These are phyloP conservation scores for Pseudophaeomoniella oleicola DNA, from an alignment of 2,329 filamentous ascomycete genomes.

Conservation along the genomic window DNA sequence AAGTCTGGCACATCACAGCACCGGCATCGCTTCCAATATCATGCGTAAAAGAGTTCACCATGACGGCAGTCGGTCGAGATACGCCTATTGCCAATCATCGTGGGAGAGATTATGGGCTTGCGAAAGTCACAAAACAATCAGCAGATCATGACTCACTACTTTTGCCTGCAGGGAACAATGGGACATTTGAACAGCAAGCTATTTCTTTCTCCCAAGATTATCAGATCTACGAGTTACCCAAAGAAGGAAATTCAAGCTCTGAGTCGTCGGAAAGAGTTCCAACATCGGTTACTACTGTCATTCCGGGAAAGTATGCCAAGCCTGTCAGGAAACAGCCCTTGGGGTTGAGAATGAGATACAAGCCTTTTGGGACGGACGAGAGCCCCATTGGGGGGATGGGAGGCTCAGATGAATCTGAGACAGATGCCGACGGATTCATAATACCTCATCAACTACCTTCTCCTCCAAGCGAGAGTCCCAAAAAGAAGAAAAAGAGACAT, in stretches of 20 bases:
- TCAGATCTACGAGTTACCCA: slow-evolving; percentile 14
- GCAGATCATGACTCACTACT: slow-evolving; percentile 19
- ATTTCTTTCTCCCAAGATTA: slow-evolving; percentile 13
- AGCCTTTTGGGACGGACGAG: slow-evolving; percentile 23
- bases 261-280: background rate
- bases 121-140: slow-evolving; percentile 16
- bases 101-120: slow-evolving; percentile 26
- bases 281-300: background rate
- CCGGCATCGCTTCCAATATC: slow-evolving; percentile 28
- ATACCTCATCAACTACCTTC: no score
- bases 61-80: slow-evolving; percentile 24
- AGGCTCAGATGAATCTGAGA: background rate
- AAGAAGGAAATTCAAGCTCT: slow-evolving; percentile 17
- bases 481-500: background rate
- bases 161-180: slow-evolving; percentile 20
- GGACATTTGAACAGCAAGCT: slow-evolving; percentile 10
- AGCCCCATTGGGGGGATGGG: slow-evolving; percentile 3
- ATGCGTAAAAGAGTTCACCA: slow-evolving; percentile 28
- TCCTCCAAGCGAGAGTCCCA: no score
- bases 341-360: slow-evolving; percentile 27
- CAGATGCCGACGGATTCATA: no score
- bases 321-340: slow-evolving; percentile 25
- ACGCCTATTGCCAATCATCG: slow-evolving; percentile 26
- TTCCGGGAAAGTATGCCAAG: background rate
- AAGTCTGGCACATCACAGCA: slow-evolving; percentile 33